A percentile compares a stretch with the other conserved stretches of the same genome.
phyloP scores from a whole-genome alignment of 441 rosid species.

The Croton setiger region DNA sequence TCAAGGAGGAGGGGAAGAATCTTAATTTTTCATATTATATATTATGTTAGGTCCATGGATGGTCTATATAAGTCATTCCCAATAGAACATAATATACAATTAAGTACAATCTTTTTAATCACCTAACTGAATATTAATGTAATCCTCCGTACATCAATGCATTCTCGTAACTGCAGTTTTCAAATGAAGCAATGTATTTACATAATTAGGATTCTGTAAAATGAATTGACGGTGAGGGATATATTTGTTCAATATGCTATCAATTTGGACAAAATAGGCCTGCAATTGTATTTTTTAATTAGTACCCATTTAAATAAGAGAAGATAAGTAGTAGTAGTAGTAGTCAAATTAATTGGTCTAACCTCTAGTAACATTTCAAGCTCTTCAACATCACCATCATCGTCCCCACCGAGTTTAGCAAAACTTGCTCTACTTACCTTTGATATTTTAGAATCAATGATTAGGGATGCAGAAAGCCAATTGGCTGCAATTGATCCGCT shows the following conservation, averaged over 20 bases:
- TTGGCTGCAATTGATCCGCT: conserved; percentile 69
- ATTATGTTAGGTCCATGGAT: no score
- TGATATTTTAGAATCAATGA: conserved; percentile 83
- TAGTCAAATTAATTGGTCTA: conserved; percentile 2
- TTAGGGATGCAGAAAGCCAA: conserved; percentile 75
- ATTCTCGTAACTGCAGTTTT: conserved; percentile 78
- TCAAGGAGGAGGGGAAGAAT: no score
- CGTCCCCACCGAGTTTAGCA: conserved; percentile 68
- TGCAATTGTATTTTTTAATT: conserved; percentile 30
- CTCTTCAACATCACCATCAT: conserved; percentile 96
- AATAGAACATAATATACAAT: no score
- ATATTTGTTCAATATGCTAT: conserved; percentile 75
- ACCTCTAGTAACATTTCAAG: conserved; percentile 99
- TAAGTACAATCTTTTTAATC: no score
- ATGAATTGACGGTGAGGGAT: background rate
- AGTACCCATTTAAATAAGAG: background rate
- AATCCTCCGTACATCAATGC: conserved; percentile 96
- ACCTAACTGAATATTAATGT: conserved; percentile 89
- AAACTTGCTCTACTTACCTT: conserved; percentile 85
- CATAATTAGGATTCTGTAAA: background rate
- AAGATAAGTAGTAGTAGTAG: background rate
- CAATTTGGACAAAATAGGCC: conserved; percentile 98
- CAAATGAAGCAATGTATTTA: conserved; percentile 2
- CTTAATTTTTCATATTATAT: no score
- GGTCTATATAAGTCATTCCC: no score